Conservation (phyloP, 148 eudicot genomes). For the Camellia lanceoleosa region DNA sequence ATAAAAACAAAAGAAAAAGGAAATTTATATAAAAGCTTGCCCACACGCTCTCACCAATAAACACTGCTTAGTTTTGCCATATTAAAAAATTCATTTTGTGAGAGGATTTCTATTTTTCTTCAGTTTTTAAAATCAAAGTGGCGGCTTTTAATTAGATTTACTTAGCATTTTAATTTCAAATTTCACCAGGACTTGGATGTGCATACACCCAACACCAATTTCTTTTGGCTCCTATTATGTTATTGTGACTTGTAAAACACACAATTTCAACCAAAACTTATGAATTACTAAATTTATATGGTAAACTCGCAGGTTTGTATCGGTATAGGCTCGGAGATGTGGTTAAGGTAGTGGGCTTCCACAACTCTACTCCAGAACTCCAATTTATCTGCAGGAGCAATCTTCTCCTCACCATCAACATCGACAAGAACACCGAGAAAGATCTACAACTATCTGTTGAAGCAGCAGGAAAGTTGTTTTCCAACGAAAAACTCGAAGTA, state of each 20-base stretch:
- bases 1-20: too few species aligned
- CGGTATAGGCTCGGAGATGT: conserved; percentile 83
- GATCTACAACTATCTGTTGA: conserved; percentile 78
- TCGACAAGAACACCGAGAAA: conserved; percentile 95
- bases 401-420: conserved; percentile 73
- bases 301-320: conserved; percentile 59
- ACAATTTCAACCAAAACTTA: too few species aligned
- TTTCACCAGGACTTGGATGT: too few species aligned
- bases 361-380: conserved; percentile 83
- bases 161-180: too few species aligned
- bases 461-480: conserved; percentile 49
- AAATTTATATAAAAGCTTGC: not conserved
- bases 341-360: conserved; percentile 72
- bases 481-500: conserved; percentile 56
- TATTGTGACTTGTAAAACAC: not conserved
- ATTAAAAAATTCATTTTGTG: not conserved
- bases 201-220: too few species aligned
- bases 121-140: not conserved
- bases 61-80: not conserved
- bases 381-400: conserved; percentile 77
- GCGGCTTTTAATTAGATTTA: not conserved
- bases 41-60: not conserved
- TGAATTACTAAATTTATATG: not conserved
- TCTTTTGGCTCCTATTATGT: not conserved
- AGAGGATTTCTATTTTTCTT: not conserved